phyloP scores from a whole-genome alignment of 1,139 yeast species.

The Blastobotrys capitulatus region DNA sequence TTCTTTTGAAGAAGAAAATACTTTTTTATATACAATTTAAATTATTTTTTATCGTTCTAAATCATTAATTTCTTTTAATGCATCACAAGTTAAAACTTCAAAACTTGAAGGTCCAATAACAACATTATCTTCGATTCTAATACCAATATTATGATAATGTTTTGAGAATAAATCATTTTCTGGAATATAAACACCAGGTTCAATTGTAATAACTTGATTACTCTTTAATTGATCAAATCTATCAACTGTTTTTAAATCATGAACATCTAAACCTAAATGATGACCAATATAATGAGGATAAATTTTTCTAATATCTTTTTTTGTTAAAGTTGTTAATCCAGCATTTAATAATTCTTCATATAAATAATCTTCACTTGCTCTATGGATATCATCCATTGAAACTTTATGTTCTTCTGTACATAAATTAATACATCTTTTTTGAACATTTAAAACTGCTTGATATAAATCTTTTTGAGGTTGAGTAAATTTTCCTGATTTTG shows the following conservation, averaged over 20 bases:
- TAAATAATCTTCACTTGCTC: conserved; percentile 54
- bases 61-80: conserved; percentile 78
- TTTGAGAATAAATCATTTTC: conserved; percentile 63
- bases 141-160: conserved; percentile 82
- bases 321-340: conserved; percentile 47
- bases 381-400: conserved; percentile 74
- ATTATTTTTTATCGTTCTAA: conserved; percentile 42
- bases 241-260: conserved; percentile 61
- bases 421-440: conserved; percentile 67
- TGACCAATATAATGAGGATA: conserved; percentile 98
- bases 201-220: conserved; percentile 70
- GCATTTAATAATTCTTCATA: conserved; percentile 61
- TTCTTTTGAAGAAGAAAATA: not conserved
- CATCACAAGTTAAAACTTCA: conserved; percentile 69
- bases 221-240: conserved; percentile 33
- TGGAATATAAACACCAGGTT: conserved; percentile 93
- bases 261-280: conserved; percentile 88
- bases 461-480: conserved; percentile 80
- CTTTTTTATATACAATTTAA: conserved; percentile 11
- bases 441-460: conserved; percentile 79
- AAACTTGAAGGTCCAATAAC: conserved; percentile 60
- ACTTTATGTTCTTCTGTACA: conserved; percentile 50
- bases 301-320: conserved; percentile 37
- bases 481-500: conserved; percentile 54
- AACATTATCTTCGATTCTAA: conserved; percentile 87